phyloP scores from a whole-genome alignment of 352 stramenopile genomes.

The Phytophthora capsici region DNA sequence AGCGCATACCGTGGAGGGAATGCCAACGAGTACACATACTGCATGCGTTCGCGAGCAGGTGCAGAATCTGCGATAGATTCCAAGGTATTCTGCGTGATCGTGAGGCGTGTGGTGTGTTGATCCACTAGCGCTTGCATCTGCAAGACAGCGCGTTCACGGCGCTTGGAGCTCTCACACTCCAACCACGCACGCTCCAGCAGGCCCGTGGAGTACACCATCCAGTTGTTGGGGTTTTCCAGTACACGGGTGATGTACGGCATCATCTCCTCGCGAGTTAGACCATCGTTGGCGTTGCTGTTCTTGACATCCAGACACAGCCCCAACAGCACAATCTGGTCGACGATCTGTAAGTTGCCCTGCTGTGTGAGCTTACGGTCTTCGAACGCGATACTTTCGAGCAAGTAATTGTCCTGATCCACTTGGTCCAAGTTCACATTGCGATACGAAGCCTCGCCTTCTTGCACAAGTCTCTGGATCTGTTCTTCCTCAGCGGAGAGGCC shows the following conservation, averaged over 20 bases:
- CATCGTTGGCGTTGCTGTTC: constrained; percentile 95
- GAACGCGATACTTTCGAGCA: constrained; percentile 94
- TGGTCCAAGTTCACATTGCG: constrained; percentile 90
- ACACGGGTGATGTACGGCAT: constrained; percentile 94
- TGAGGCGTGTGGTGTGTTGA: constrained; percentile 95
- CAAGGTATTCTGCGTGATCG: constrained; percentile 88
- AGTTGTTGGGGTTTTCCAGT: constrained; percentile 94
- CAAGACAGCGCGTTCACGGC: constrained; percentile 93
- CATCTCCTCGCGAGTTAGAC: constrained; percentile 96
- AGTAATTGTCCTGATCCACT: constrained; percentile 87
- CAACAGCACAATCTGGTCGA: constrained; percentile 92
- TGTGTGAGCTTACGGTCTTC: constrained; percentile 68
- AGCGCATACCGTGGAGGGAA: constrained; percentile 95
- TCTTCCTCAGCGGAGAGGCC: constrained; percentile 58
- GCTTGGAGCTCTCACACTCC: constrained; percentile 94
- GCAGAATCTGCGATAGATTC: constrained; percentile 91
- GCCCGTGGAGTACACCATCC: constrained; percentile 96
- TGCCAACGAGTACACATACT: constrained; percentile 92
- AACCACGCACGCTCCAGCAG: constrained; percentile 94
- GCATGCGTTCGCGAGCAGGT: constrained; percentile 89
- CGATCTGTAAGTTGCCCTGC: constrained; percentile 76
- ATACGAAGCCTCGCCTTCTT: constrained; percentile 73
- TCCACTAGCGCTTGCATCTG: constrained; percentile 97
- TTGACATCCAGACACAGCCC: constrained; percentile 97
- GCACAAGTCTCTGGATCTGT: constrained; percentile 64